These are phyloP conservation scores for Colletotrichum scovillei DNA, from an alignment of 2,329 filamentous ascomycete genomes.

Conservation along the genomic window DNA sequence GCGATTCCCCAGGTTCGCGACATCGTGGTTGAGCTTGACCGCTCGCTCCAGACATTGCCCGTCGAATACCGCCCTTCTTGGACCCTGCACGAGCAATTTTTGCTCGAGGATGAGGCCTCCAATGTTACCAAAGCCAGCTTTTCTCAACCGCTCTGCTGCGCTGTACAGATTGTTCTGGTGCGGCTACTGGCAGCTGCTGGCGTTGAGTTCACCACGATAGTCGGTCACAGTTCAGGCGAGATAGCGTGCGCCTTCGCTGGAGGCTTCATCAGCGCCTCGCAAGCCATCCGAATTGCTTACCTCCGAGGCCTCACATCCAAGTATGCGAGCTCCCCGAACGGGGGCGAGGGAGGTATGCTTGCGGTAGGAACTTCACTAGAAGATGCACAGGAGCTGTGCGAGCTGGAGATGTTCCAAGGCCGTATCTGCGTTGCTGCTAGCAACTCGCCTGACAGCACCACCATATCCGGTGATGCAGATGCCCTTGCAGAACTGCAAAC, in stretches of 20 bases:
- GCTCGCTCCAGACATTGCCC: conserved; percentile 35
- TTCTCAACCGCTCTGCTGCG: conserved; percentile 33
- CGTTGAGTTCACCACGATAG: conserved; percentile 47
- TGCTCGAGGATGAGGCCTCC: conserved; percentile 32
- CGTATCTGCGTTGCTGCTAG: conserved; percentile 38
- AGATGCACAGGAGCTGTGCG: conserved; percentile 32
- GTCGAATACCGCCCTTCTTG: conserved; percentile 40
- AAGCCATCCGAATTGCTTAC: conserved; percentile 42
- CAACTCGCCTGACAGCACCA: conserved; percentile 39
- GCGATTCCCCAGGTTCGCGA: conserved; percentile 11
- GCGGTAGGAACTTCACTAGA: conserved; percentile 37
- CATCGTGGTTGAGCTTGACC: conserved; percentile 39
- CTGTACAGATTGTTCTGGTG: conserved; percentile 40
- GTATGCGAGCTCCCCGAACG: conserved; percentile 6
- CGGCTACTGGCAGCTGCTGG: conserved; percentile 43
- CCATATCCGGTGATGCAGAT: conserved; percentile 42
- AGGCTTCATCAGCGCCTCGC: conserved; percentile 47
- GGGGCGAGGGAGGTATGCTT: conserved; percentile 40
- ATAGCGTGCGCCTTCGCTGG: conserved; percentile 62
- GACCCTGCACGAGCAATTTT: conserved; percentile 40
- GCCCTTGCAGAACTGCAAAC: conserved; percentile 40
- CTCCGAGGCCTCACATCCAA: conserved; percentile 32
- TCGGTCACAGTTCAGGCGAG: conserved; percentile 63
- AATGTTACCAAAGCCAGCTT: conserved; percentile 38
- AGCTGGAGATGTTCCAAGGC: conserved; percentile 30